A percentile compares a stretch with the other conserved stretches of the same genome.
phyloP scores from a whole-genome alignment of 148 eudicot genomes.

The Diospyros kaki region DNA sequence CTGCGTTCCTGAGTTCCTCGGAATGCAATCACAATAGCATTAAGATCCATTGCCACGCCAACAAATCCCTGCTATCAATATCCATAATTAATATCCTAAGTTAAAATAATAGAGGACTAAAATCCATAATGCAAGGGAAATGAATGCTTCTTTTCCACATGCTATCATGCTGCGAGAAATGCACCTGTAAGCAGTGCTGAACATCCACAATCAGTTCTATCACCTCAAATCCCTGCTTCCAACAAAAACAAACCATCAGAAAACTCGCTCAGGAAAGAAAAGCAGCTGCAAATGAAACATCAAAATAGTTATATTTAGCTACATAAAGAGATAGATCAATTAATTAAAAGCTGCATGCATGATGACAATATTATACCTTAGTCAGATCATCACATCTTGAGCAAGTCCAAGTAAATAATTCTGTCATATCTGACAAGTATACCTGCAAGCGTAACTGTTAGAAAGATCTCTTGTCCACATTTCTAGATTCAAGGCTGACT shows the following conservation, averaged over 20 bases:
- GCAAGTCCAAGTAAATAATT: constrained; percentile 86
- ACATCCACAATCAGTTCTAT: constrained; percentile 90
- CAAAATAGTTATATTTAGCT: background rate
- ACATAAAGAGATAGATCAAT: no score
- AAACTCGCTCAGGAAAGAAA: background rate
- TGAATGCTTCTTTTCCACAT: background rate
- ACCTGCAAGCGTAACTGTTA: constrained; percentile 45
- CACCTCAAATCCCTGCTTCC: constrained; percentile 77
- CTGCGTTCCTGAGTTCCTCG: constrained; percentile 93
- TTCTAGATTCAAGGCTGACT: background rate
- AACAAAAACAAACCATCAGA: constrained; percentile 17
- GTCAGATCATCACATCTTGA: constrained; percentile 78
- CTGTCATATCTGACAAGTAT: constrained; percentile 87
- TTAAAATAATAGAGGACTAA: background rate
- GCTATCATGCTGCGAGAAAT: constrained; percentile 6
- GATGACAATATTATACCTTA: constrained; percentile 37
- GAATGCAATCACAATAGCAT: constrained; percentile 86
- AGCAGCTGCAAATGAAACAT: background rate
- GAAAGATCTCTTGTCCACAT: background rate
- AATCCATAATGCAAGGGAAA: background rate
- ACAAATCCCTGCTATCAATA: constrained; percentile 75
- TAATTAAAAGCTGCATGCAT: no score
- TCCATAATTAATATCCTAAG: background rate
- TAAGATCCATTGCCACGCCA: constrained; percentile 74
- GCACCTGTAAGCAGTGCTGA: constrained; percentile 76